These are phyloP conservation scores for Arachis stenosperma DNA, from an alignment of 306 rosid species.

Conservation along the genomic window DNA sequence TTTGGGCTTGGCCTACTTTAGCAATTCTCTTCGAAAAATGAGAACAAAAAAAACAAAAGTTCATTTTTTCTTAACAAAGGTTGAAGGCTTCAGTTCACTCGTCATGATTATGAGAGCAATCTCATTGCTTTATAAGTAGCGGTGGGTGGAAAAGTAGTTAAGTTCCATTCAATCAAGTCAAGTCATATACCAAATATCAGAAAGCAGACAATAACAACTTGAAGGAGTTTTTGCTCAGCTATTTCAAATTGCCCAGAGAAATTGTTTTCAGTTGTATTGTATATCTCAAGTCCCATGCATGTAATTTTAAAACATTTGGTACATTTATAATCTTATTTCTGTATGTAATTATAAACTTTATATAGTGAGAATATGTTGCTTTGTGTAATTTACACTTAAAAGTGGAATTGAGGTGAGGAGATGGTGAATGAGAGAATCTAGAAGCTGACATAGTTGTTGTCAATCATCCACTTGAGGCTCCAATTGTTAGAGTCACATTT, in stretches of 20 bases:
- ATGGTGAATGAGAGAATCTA: not conserved
- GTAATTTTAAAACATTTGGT: not conserved
- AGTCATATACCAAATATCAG: not conserved
- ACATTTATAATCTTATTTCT: not conserved
- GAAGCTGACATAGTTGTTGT: slow-evolving; percentile 39
- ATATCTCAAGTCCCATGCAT: too few relatives aligned
- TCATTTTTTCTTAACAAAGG: too few relatives aligned
- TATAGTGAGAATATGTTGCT: not conserved
- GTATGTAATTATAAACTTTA: slow-evolving; percentile 6
- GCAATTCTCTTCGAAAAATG: not conserved
- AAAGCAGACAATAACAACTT: not conserved
- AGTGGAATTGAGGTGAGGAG: too few relatives aligned
- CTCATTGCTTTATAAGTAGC: not conserved
- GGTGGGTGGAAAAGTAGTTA: not conserved
- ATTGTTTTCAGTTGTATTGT: too few relatives aligned
- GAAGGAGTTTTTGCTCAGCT: too few relatives aligned
- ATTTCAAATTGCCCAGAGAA: too few relatives aligned
- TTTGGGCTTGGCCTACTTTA: not conserved
- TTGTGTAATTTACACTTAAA: slow-evolving; percentile 31
- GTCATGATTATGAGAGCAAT: not conserved
- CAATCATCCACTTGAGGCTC: slow-evolving; percentile 64
- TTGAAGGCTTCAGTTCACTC: too few relatives aligned
- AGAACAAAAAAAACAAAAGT: too few relatives aligned
- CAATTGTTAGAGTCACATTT: slow-evolving; percentile 47
- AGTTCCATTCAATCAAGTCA: not conserved